Conservation (phyloP, 129 eudicot species). For the Flaveria linearis region DNA sequence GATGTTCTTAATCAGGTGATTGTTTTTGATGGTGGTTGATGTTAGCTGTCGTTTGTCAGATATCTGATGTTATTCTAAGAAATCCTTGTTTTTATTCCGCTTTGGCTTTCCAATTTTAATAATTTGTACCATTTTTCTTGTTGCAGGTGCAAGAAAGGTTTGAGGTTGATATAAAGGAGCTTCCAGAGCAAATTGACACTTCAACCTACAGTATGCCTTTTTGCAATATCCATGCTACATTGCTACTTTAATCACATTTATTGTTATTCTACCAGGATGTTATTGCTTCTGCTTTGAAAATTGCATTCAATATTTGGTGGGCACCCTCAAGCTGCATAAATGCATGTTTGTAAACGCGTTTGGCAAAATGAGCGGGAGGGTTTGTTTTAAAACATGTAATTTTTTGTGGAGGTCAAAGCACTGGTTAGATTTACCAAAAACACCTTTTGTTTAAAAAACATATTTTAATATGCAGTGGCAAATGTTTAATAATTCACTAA, state of each 20-base stretch:
- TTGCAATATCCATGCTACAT: not conserved
- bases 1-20: slow-evolving; percentile 84
- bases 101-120: not conserved
- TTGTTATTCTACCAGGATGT: too few species aligned
- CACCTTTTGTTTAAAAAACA: too few species aligned
- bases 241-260: not conserved
- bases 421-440: not conserved
- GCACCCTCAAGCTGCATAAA: slow-evolving; percentile 3
- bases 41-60: not conserved
- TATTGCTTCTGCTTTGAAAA: not conserved
- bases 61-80: not conserved
- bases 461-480: too few species aligned
- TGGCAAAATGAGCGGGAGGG: not conserved
- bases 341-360: too few species aligned
- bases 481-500: not conserved
- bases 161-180: slow-evolving; percentile 91
- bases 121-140: not conserved
- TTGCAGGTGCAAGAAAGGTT: slow-evolving; percentile 89
- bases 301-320: not conserved
- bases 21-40: not conserved
- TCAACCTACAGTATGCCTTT: slow-evolving; percentile 72
- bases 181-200: slow-evolving; percentile 88
- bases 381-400: not conserved
- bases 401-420: not conserved
- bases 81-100: not conserved